phyloP scores from a whole-genome alignment of 352 stramenopile genomes.

The Phytophthora agathidicida region DNA sequence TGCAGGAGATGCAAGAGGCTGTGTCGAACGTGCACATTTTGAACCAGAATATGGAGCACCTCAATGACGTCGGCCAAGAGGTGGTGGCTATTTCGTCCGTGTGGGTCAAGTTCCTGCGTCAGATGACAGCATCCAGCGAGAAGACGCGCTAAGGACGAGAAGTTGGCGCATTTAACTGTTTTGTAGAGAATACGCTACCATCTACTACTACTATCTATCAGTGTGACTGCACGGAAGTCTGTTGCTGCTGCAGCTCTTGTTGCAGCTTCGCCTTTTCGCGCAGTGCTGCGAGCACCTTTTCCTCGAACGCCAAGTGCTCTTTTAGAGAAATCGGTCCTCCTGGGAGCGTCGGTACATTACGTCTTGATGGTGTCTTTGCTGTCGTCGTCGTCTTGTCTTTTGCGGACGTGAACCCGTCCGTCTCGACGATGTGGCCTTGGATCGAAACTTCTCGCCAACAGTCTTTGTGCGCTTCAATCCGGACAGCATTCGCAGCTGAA shows the following conservation, averaged over 20 bases:
- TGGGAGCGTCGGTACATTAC: slow-evolving; percentile 38
- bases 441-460: slow-evolving; percentile 78
- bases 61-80: slow-evolving; percentile 83
- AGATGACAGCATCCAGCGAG: slow-evolving; percentile 52
- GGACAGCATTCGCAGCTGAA: slow-evolving; percentile 62
- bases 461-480: slow-evolving; percentile 71
- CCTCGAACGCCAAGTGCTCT: slow-evolving; percentile 64
- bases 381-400: slow-evolving; percentile 21
- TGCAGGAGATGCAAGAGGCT: slow-evolving; percentile 79
- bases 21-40: slow-evolving; percentile 85
- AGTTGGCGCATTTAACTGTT: slow-evolving; percentile 18
- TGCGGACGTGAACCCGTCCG: slow-evolving; percentile 41
- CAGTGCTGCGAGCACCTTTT: slow-evolving; percentile 56
- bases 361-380: slow-evolving; percentile 7
- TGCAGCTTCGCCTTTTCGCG: slow-evolving; percentile 46
- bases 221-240: slow-evolving; percentile 14
- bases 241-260: slow-evolving; percentile 27
- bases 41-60: slow-evolving; percentile 81
- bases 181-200: slow-evolving; percentile 18
- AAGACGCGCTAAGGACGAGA: slow-evolving; percentile 37
- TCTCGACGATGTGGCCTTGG: slow-evolving; percentile 75
- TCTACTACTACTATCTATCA: slow-evolving; percentile 23
- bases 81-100: slow-evolving; percentile 74
- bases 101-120: slow-evolving; percentile 74
- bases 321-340: slow-evolving; percentile 52